Base-by-base conservation (phyloP, 164 flowering plant genomes). In the Taxillus chinensis region DNA sequence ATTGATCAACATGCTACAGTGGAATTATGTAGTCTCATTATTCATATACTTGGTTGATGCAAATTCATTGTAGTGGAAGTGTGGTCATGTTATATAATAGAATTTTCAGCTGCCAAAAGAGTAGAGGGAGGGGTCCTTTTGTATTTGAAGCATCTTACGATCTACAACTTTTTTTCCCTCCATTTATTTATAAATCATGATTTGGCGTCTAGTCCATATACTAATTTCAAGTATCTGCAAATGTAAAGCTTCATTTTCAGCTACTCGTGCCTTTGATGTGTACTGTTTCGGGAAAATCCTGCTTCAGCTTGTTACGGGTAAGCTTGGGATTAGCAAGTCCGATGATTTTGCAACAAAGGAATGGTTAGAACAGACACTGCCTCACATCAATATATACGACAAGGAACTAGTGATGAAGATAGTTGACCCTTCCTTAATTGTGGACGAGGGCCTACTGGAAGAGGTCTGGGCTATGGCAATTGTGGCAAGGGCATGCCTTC, bases 391-490 rank as follows among this genome's bases (percentile, higher is more conserved):
- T 38, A 38, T n/a, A 38, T 11, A n/a, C 10, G 58, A 55, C 58
- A 55, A 15, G 58, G 58, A 55, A 55, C 37, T 55, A 8, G 37
- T 55, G 58, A 55, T 7, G 7, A 55, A 8, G 13, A 55, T 55
- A 7, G 37, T 55, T 7, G 58, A 55, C 13, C 58, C 58, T 0
- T 55, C 58, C 0, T 7, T 55, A 11, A 55, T 55, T 17, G 58
- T 55, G 38, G 58, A 55, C 13, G 58, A 55, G 37, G 58, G 40
- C 58, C 58, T 55, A 17, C 16, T 55, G 58, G 58, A 55, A 38
- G 58, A 55, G 58, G 58, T 55, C 7, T 55, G 58, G 58, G 58
- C 58, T 17, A 11, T 55, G 38, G 58, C 58, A 8, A 55, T 55
- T 17, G 58, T 55, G 40, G 58, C 58, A 8, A 17, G 13, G 58